phyloP scores from a whole-genome alignment of 1,284 basidiomycete species.

The Cystobasidiaceae sp. region DNA sequence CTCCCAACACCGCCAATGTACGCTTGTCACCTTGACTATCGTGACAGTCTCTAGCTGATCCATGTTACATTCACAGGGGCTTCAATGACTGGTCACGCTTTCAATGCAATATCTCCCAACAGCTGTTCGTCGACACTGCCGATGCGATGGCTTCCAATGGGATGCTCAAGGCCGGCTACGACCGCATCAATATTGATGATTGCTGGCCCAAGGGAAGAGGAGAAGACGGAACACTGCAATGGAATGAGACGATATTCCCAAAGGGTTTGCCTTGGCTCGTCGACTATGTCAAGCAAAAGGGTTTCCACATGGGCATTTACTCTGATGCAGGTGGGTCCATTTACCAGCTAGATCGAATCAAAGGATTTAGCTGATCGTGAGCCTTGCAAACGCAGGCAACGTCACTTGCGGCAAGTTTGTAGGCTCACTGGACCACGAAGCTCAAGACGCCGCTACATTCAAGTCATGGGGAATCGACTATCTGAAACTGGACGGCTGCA shows the following conservation, averaged over 20 bases:
- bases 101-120: conserved; percentile 22
- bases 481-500: conserved; percentile 55
- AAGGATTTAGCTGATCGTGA: not conserved
- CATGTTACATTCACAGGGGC: not conserved
- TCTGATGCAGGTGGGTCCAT: conserved; percentile 11
- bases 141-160: conserved; percentile 21
- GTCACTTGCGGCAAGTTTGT: conserved; percentile 36
- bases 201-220: conserved; percentile 10
- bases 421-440: conserved; percentile 52
- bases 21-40: not conserved
- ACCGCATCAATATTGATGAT: conserved; percentile 21
- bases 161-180: conserved; percentile 15
- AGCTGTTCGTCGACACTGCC: conserved; percentile 17
- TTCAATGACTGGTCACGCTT: conserved; percentile 26
- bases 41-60: not conserved
- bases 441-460: conserved; percentile 51
- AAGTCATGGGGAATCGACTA: conserved; percentile 54
- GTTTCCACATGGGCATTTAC: conserved; percentile 21
- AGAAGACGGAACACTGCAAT: conserved; percentile 8
- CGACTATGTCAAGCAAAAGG: conserved; percentile 10
- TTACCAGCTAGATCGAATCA: not conserved
- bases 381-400: not conserved
- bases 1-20: conserved; percentile 18
- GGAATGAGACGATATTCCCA: conserved; percentile 11
- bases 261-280: conserved; percentile 21